These are phyloP conservation scores for Dactylellina drechsleri DNA, from an alignment of 2,329 filamentous ascomycete species.

Conservation along the genomic window DNA sequence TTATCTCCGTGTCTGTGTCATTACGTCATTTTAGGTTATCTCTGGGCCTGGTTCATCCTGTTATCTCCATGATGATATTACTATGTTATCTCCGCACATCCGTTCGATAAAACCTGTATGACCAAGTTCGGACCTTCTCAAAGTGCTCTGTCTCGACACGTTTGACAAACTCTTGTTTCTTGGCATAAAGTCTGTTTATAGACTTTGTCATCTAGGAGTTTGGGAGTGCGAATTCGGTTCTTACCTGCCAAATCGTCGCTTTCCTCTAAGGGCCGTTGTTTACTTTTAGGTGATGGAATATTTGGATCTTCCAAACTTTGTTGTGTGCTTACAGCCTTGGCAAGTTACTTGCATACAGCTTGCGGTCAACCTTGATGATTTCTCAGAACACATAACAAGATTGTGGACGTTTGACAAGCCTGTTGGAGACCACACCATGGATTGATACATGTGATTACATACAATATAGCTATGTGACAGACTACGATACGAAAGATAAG, in stretches of 20 bases:
- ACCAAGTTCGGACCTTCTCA: too few relatives aligned
- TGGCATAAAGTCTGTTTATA: too few relatives aligned
- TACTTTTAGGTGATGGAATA: background rate
- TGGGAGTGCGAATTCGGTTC: background rate
- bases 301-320: background rate
- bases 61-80: too few relatives aligned
- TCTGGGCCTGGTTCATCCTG: too few relatives aligned
- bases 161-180: too few relatives aligned
- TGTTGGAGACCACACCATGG: background rate
- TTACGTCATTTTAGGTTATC: too few relatives aligned
- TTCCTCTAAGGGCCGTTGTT: background rate
- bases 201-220: background rate
- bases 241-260: background rate
- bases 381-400: background rate
- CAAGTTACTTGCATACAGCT: background rate
- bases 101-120: too few relatives aligned
- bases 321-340: background rate
- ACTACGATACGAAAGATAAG: background rate
- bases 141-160: too few relatives aligned
- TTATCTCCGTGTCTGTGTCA: too few relatives aligned
- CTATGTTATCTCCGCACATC: too few relatives aligned
- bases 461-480: background rate
- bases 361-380: background rate
- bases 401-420: background rate
- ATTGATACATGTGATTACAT: background rate